These are phyloP conservation scores for Leccinum laetum DNA, from an alignment of 1,284 basidiomycete genomes.

Conservation along the genomic window DNA sequence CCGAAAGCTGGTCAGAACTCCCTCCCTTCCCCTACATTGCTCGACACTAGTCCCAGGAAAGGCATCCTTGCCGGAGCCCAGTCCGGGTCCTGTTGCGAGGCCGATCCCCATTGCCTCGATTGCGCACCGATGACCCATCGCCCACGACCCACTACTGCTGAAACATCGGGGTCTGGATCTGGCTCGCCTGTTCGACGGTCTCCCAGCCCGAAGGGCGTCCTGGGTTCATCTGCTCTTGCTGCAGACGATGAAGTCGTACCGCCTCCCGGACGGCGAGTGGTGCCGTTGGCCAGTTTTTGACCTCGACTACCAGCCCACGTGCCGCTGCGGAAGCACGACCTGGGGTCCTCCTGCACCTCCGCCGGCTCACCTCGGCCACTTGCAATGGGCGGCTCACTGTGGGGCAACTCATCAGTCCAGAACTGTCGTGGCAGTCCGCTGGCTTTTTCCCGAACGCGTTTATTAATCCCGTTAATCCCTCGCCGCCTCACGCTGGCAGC, in stretches of 20 bases:
- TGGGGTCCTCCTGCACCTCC: constrained; percentile 44
- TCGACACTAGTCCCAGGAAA: constrained; percentile 36
- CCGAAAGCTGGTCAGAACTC: constrained; percentile 40
- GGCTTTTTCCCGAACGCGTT: constrained; percentile 49
- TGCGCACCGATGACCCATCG: constrained; percentile 36
- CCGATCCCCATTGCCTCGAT: constrained; percentile 40
- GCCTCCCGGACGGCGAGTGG: constrained; percentile 42
- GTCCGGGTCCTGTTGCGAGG: constrained; percentile 63
- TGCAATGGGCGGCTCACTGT: constrained; percentile 39
- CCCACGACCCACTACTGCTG: constrained; percentile 43
- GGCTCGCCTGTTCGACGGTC: constrained; percentile 64
- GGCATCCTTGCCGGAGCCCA: constrained; percentile 34
- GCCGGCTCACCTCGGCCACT: constrained; percentile 36
- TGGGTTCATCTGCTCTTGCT: constrained; percentile 74
- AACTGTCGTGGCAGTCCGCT: constrained; percentile 48
- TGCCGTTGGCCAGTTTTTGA: constrained; percentile 47
- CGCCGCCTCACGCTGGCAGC: constrained; percentile 53
- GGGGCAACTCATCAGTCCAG: constrained; percentile 39
- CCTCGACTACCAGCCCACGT: constrained; percentile 43
- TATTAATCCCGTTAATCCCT: constrained; percentile 44
- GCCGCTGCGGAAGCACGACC: constrained; percentile 28
- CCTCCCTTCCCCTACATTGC: constrained; percentile 39
- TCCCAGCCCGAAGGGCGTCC: constrained; percentile 68
- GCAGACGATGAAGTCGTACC: constrained; percentile 77
- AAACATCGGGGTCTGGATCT: constrained; percentile 54